Conservation (phyloP, 371 early-diverging fungal species). For the Gilbertella persicaria region DNA sequence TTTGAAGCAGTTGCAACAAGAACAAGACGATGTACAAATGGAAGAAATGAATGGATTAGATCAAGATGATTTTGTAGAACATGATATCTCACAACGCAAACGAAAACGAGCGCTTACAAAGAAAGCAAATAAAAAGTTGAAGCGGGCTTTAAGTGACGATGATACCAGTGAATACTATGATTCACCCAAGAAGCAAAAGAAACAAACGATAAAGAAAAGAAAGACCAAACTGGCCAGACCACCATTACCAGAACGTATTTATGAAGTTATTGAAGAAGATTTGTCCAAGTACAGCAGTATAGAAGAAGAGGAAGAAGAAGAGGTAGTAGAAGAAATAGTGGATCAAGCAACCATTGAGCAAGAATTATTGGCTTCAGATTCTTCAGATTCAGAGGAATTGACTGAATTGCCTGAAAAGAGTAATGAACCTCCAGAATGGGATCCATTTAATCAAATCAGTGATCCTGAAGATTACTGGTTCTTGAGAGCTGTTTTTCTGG, state of each 20-base stretch:
- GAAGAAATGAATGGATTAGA: slow-evolving; percentile 7
- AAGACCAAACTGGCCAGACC: background rate
- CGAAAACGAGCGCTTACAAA: background rate
- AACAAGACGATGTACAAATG: slow-evolving; percentile 33
- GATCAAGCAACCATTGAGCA: slow-evolving; percentile 25
- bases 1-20: slow-evolving; percentile 49
- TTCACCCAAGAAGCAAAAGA: background rate
- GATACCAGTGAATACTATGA: slow-evolving; percentile 15
- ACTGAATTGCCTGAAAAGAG: background rate
- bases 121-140: slow-evolving; percentile 4
- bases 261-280: slow-evolving; percentile 20
- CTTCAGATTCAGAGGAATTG: slow-evolving; percentile 18
- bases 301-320: slow-evolving; percentile 39
- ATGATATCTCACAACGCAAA: slow-evolving; percentile 26
- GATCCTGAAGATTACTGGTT: slow-evolving; percentile 61
- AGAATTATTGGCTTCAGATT: slow-evolving; percentile 16
- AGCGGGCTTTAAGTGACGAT: slow-evolving; percentile 8
- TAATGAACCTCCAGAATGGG: slow-evolving; percentile 17
- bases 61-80: slow-evolving; percentile 22
- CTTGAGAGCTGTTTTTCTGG: slow-evolving; percentile 50
- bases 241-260: slow-evolving; percentile 11
- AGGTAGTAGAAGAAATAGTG: slow-evolving; percentile 30
- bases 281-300: slow-evolving; percentile 10
- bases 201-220: slow-evolving; percentile 5
- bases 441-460: slow-evolving; percentile 47